phyloP scores from a whole-genome alignment of 495 filamentous ascomycete genomes.

The Cairneyella variabilis region DNA sequence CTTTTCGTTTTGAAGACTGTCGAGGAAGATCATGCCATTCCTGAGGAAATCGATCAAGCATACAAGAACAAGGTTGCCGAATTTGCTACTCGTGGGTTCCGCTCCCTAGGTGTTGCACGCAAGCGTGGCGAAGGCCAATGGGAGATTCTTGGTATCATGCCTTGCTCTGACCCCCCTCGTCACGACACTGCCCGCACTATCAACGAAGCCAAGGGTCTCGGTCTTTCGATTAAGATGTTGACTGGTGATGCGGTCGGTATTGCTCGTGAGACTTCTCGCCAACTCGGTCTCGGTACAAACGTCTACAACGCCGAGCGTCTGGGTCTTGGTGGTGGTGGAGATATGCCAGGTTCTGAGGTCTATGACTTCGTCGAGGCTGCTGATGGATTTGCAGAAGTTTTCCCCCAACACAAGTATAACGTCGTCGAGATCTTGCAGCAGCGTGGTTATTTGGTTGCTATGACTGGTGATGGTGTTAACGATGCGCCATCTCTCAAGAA shows the following conservation, averaged over 20 bases:
- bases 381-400: slow-evolving; percentile 94
- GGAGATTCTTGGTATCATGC: slow-evolving; percentile 94
- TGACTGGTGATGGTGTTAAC: slow-evolving; percentile 98
- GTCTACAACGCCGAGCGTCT: slow-evolving; percentile 87
- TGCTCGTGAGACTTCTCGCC: slow-evolving; percentile 84
- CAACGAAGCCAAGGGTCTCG: slow-evolving; percentile 81
- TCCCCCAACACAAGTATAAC: slow-evolving; percentile 97
- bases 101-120: slow-evolving; percentile 86
- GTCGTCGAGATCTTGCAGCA: slow-evolving; percentile 96
- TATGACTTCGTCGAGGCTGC: slow-evolving; percentile 94
- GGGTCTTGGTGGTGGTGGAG: slow-evolving; percentile 70
- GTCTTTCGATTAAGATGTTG: slow-evolving; percentile 93
- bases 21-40: slow-evolving; percentile 72
- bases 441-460: slow-evolving; percentile 92
- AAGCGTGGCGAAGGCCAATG: slow-evolving; percentile 72
- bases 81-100: slow-evolving; percentile 88
- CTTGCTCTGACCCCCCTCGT: slow-evolving; percentile 86
- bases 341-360: slow-evolving; percentile 87
- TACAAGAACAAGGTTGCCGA: slow-evolving; percentile 90
- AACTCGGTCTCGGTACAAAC: slow-evolving; percentile 88
- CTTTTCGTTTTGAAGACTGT: slow-evolving; percentile 80
- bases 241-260: slow-evolving; percentile 95
- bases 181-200: slow-evolving; percentile 89
- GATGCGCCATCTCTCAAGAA: slow-evolving; percentile 96
- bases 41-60: slow-evolving; percentile 66